Conservation (phyloP, 768 basidiomycete species). For the Plicaturopsis crispa region DNA sequence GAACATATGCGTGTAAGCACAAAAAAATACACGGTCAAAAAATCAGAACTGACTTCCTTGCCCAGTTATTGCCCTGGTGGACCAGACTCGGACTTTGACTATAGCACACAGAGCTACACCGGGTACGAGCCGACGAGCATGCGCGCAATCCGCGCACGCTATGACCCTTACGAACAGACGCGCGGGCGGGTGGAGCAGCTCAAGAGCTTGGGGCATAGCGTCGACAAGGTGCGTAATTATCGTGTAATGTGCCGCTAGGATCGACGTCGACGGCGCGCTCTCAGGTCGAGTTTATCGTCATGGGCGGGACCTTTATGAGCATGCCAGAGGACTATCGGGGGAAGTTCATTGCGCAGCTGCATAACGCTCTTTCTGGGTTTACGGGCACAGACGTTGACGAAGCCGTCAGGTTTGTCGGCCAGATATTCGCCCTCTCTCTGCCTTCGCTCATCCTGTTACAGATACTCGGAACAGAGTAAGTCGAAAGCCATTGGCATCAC, state of each 20-base stretch:
- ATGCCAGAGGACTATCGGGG: conserved; percentile 96
- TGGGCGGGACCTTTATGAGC: conserved; percentile 99
- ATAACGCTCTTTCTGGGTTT: conserved; percentile 94
- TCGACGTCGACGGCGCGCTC: background rate
- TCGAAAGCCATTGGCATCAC: conserved; percentile 99
- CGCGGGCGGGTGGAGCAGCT: conserved; percentile 93
- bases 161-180: conserved; percentile 97
- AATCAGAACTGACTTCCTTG: background rate
- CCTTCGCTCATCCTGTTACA: conserved; percentile 17
- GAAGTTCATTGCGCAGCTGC: conserved; percentile 90
- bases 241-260: background rate
- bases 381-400: conserved; percentile 93
- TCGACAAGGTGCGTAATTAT: conserved; percentile 73
- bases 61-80: conserved; percentile 94
- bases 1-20: conserved; percentile 91
- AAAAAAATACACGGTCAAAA: too few relatives aligned
- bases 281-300: conserved; percentile 86
- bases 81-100: conserved; percentile 99
- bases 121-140: conserved; percentile 97
- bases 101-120: conserved; percentile 95
- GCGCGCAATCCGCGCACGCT: conserved; percentile 95
- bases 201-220: conserved; percentile 91
- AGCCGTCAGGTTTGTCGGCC: conserved; percentile 67
- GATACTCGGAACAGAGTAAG: conserved; percentile 94
- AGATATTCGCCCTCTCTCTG: background rate